Conservation (phyloP, 2,329 filamentous ascomycete genomes). For the Phialocephala subalpina region DNA sequence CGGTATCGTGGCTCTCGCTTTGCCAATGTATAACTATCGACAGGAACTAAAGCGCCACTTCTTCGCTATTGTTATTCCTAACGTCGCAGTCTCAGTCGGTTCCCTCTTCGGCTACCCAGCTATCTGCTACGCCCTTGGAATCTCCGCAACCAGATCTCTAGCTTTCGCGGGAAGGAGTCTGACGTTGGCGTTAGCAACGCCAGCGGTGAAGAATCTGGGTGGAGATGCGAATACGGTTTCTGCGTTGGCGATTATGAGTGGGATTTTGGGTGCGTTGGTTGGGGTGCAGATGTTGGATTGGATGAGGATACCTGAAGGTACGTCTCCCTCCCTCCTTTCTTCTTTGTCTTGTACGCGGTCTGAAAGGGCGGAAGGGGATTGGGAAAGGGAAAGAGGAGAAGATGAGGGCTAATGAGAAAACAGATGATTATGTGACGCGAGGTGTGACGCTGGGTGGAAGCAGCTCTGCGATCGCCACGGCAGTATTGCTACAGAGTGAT, state of each 20-base stretch:
- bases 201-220: slow-evolving; percentile 62
- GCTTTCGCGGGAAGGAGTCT: slow-evolving; percentile 64
- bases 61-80: slow-evolving; percentile 61
- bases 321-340: slow-evolving; percentile 24
- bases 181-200: slow-evolving; percentile 66
- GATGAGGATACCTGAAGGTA: slow-evolving; percentile 62
- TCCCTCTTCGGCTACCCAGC: slow-evolving; percentile 66
- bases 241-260: slow-evolving; percentile 65
- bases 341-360: too few species aligned
- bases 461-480: slow-evolving; percentile 66
- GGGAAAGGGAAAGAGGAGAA: not conserved
- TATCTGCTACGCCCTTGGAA: slow-evolving; percentile 62
- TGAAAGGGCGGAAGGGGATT: not conserved
- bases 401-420: slow-evolving; percentile 21
- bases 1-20: slow-evolving; percentile 63
- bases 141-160: slow-evolving; percentile 58
- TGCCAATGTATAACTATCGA: slow-evolving; percentile 69
- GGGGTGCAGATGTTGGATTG: slow-evolving; percentile 56
- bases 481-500: slow-evolving; percentile 62
- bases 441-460: slow-evolving; percentile 69
- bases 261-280: slow-evolving; percentile 65
- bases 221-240: slow-evolving; percentile 64
- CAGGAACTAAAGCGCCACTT: slow-evolving; percentile 62
- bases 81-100: slow-evolving; percentile 57
- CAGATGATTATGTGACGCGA: slow-evolving; percentile 69